phyloP scores from a whole-genome alignment of 345 rosid species.

The Eutrema japonicum region DNA sequence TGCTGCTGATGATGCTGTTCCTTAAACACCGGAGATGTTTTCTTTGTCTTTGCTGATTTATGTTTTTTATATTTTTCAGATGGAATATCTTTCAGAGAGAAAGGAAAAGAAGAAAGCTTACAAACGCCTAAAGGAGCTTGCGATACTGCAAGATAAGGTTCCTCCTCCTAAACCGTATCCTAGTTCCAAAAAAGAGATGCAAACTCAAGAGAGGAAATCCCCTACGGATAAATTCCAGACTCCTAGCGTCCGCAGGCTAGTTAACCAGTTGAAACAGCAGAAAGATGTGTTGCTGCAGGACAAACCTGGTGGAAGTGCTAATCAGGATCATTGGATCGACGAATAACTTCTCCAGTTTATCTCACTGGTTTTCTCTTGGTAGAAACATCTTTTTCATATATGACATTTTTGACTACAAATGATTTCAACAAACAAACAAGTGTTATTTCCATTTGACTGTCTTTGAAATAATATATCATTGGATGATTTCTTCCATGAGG shows the following conservation, averaged over 20 bases:
- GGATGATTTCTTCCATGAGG: conserved; percentile 32
- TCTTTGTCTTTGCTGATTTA: conserved; percentile 13
- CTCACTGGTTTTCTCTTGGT: background rate
- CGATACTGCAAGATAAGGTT: conserved; percentile 61
- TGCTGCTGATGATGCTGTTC: background rate
- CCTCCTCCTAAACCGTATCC: conserved; percentile 86
- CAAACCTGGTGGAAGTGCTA: conserved; percentile 42
- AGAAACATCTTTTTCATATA: conserved; percentile 11
- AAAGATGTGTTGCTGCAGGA: conserved; percentile 49
- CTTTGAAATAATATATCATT: conserved; percentile 27
- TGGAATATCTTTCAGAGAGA: conserved; percentile 72
- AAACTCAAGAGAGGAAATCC: conserved; percentile 57
- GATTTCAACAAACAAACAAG: conserved; percentile 8
- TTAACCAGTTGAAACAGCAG: conserved; percentile 69
- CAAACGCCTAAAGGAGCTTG: conserved; percentile 65
- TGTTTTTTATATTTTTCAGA: conserved; percentile 45
- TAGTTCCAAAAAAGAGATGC: conserved; percentile 66
- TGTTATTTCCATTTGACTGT: conserved; percentile 3
- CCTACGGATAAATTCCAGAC: conserved; percentile 56
- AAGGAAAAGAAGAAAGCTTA: conserved; percentile 75
- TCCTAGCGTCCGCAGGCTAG: conserved; percentile 54
- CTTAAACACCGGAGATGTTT: background rate
- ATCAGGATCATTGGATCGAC: conserved; percentile 39
- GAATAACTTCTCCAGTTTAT: conserved; percentile 26
- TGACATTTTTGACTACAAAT: conserved; percentile 22